Percentiles rank a stretch among this genome's conserved stretches.
phyloP scores from a whole-genome alignment of 192 early-diverging fungal species.

The Linderina pennispora region DNA sequence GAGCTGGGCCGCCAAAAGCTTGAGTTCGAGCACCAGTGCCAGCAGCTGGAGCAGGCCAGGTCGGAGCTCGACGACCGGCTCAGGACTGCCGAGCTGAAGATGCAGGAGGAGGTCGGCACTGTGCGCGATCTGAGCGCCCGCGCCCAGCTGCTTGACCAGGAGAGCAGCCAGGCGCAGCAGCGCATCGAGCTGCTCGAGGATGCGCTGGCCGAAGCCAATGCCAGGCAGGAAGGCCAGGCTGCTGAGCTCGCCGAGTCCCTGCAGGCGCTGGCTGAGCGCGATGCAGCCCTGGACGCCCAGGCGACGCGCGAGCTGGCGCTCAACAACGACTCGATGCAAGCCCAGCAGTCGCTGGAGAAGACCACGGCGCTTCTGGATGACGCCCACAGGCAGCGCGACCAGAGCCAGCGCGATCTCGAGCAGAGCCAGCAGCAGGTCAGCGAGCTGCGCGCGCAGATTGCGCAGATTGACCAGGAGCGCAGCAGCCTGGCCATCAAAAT shows the following conservation, averaged over 20 bases:
- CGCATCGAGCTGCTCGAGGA: slow-evolving; percentile 22
- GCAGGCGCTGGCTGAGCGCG: slow-evolving; percentile 9
- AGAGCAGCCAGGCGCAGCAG: slow-evolving; percentile 16
- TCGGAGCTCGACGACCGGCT: slow-evolving; percentile 53
- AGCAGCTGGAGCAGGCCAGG: slow-evolving; percentile 54
- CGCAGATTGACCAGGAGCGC: slow-evolving; percentile 53
- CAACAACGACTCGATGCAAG: slow-evolving; percentile 11
- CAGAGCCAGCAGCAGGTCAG: slow-evolving; percentile 10
- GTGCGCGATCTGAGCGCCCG: slow-evolving; percentile 17
- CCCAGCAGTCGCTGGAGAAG: slow-evolving; percentile 1
- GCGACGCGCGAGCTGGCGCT: slow-evolving; percentile 13
- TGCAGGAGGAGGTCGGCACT: slow-evolving; percentile 31
- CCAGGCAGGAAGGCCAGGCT: slow-evolving; percentile 13
- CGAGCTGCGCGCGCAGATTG: slow-evolving; percentile 10
- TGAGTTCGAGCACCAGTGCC: slow-evolving; percentile 50
- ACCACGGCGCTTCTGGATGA: too few relatives aligned
- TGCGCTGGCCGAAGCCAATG: slow-evolving; percentile 11
- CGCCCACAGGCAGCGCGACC: slow-evolving; percentile 4
- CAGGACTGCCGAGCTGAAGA: slow-evolving; percentile 52
- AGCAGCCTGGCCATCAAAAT: slow-evolving; percentile 56
- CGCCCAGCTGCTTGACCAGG: too few relatives aligned
- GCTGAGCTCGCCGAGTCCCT: slow-evolving; percentile 20
- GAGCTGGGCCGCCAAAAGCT: slow-evolving; percentile 46
- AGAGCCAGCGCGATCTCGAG: slow-evolving; percentile 3
- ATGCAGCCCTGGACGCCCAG: slow-evolving; percentile 14